Percentiles rank a stretch among this genome's conserved stretches.
These are phyloP conservation scores for Davidsoniella neocaledoniae DNA, from an alignment of 2,329 filamentous ascomycete species.

Conservation along the genomic window DNA sequence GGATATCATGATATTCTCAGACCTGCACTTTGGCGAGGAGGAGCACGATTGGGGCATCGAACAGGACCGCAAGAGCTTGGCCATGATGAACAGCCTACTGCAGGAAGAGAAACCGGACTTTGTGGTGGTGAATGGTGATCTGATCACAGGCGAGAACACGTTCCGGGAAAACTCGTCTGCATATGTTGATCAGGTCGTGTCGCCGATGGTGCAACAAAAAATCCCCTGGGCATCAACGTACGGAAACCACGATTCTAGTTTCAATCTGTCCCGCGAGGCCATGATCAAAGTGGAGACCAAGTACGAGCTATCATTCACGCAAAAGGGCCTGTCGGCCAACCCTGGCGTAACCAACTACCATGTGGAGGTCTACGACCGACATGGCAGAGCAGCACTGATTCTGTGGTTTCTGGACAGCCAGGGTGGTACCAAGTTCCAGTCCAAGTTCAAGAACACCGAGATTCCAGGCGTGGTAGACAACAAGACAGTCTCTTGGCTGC, in stretches of 20 bases:
- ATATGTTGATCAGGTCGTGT: slow-evolving; percentile 43
- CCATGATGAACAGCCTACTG: slow-evolving; percentile 41
- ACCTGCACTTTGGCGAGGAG: slow-evolving; percentile 58
- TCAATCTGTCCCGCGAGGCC: slow-evolving; percentile 33
- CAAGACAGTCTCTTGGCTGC: slow-evolving; percentile 8
- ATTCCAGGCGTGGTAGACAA: slow-evolving; percentile 8
- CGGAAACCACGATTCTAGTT: slow-evolving; percentile 51
- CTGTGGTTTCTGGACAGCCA: slow-evolving; percentile 60
- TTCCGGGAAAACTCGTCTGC: slow-evolving; percentile 29
- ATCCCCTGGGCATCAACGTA: slow-evolving; percentile 52
- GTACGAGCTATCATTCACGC: slow-evolving; percentile 14
- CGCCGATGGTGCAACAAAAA: slow-evolving; percentile 35
- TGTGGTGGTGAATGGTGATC: slow-evolving; percentile 54
- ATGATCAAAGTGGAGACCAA: slow-evolving; percentile 25
- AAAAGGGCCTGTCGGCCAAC: not conserved
- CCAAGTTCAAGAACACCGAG: not conserved
- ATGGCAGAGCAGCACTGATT: slow-evolving; percentile 28
- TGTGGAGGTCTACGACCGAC: slow-evolving; percentile 25
- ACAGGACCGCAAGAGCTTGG: slow-evolving; percentile 38
- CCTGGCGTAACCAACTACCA: slow-evolving; percentile 31
- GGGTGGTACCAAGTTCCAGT: slow-evolving; percentile 26
- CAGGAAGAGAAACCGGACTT: slow-evolving; percentile 39
- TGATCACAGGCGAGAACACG: slow-evolving; percentile 52
- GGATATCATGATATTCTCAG: slow-evolving; percentile 44
- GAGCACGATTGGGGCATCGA: slow-evolving; percentile 27